phyloP scores from a whole-genome alignment of 495 filamentous ascomycete genomes.

The Symbiotaphrina buchneri region DNA sequence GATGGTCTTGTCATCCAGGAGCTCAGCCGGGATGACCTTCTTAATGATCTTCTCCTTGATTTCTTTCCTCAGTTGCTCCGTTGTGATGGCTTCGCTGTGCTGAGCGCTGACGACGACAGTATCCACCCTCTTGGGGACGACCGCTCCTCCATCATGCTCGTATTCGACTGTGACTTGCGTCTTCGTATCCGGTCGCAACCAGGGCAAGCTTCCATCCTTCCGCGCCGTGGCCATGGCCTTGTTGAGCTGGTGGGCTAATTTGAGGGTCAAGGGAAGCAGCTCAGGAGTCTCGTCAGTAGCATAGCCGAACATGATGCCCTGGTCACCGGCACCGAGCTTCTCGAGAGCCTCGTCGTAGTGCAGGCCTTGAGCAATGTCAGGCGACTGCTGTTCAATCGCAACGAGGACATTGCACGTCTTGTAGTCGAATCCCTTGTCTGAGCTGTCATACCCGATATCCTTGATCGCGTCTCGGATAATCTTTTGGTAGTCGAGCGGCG shows the following conservation, averaged over 20 bases:
- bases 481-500: constrained; percentile 90
- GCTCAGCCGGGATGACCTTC: constrained; percentile 76
- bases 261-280: constrained; percentile 78
- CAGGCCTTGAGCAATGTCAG: constrained; percentile 95
- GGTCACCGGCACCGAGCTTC: constrained; percentile 95
- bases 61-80: constrained; percentile 80
- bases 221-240: constrained; percentile 73
- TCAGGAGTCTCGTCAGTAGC: constrained; percentile 98
- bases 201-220: constrained; percentile 67
- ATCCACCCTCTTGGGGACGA: constrained; percentile 80
- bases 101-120: constrained; percentile 93
- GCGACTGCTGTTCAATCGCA: constrained; percentile 97
- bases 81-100: constrained; percentile 74
- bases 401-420: constrained; percentile 98
- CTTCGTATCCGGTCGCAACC: constrained; percentile 97
- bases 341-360: constrained; percentile 92
- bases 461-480: constrained; percentile 88
- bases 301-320: constrained; percentile 99
- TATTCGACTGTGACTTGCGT: constrained; percentile 99
- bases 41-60: constrained; percentile 96
- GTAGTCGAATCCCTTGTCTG: constrained; percentile 97
- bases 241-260: constrained; percentile 91
- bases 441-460: constrained; percentile 95
- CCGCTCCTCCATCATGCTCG: constrained; percentile 82
- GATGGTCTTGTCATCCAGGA: constrained; percentile 75